Evolutionary conservation across 352 stramenopile genomes (phyloP).

Genomic region (Pilasporangium apinafurcum): DNA sequence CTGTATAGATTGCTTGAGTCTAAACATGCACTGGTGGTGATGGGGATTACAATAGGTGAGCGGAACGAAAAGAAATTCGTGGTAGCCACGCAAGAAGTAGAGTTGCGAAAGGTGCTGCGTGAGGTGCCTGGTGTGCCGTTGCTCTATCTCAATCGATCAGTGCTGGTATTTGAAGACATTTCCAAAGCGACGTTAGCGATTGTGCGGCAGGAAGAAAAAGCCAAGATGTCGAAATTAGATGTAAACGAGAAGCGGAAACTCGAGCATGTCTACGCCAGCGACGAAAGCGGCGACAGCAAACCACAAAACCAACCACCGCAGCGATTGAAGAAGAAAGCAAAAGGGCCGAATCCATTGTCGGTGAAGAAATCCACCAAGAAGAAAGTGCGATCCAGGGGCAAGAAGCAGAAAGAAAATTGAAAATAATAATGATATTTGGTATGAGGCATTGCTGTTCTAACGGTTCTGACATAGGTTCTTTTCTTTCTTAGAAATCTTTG

Average conservation of each 20-base stretch:
- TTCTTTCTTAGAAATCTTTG: constrained; percentile 66
- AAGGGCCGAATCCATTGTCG: constrained; percentile 70
- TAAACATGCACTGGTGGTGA: background rate
- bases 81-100: constrained; percentile 80
- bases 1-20: background rate
- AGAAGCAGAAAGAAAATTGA: background rate
- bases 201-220: constrained; percentile 72
- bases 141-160: constrained; percentile 83
- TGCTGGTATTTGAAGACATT: constrained; percentile 85
- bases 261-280: constrained; percentile 27
- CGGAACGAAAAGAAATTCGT: constrained; percentile 79
- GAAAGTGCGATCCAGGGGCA: background rate
- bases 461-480: background rate
- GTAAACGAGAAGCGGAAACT: constrained; percentile 76
- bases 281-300: background rate
- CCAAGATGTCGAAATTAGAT: constrained; percentile 60
- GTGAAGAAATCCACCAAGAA: constrained; percentile 37
- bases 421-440: background rate
- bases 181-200: constrained; percentile 71
- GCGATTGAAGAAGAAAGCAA: constrained; percentile 48
- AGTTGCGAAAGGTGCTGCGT: constrained; percentile 70
- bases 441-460: background rate
- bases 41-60: constrained; percentile 24
- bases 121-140: constrained; percentile 66
- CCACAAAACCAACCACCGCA: constrained; percentile 9